Evolutionary conservation across 169 alveolate genomes (phyloP), one percentile per base, ranked within the genome.

Genomic region (Cryptosporidium sp.): DNA sequence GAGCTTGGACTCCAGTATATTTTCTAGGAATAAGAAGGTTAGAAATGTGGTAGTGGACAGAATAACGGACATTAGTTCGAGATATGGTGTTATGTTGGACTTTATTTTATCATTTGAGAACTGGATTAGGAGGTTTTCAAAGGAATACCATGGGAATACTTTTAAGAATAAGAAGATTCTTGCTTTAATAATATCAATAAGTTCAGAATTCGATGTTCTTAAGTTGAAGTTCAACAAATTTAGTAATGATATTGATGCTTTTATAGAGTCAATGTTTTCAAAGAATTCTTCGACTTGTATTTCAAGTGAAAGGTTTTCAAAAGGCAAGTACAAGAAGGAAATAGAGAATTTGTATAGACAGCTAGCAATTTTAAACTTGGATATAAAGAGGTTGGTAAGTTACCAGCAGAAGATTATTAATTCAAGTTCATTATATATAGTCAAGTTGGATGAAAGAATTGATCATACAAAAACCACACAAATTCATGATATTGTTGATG

Each of bases 81-180:
- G 50, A 37, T 65, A 65, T 37, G 29, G 48, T 26, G 71, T 33
- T 65, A 10, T 65, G 41, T 29, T 65, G 71, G 71, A 65, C 26
- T 65, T 16, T 31, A 31, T 65, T 37, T 37, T 65, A n/a, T 65
- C 71, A 31, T 65, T 65, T 37, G 71, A 65, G 26, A 65, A 37
- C 12, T 65, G 71, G 71, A 33, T 65, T 31, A 26, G 14, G 33
- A 65, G 50, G 48, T 65, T 65, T 65, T 65, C 71, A 37, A 65
- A 39, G 3, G 71, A 65, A 23, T 65, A 65, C 16, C 48, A 65
- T 10, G 71, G 21, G 4, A 37, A 37, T 37, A 16, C 71, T 23
- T 65, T 10, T 29, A 65, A 65, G 31, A 65, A 65, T 14, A 65
- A 33, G 52, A n/a, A 31, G 18, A 65, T 33, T 14, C 71, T 65